Percentiles rank a stretch among this genome's conserved stretches.
Evolutionary conservation across 2,329 filamentous ascomycete genomes (phyloP).

Genomic region (Hypoxylon sp.): DNA sequence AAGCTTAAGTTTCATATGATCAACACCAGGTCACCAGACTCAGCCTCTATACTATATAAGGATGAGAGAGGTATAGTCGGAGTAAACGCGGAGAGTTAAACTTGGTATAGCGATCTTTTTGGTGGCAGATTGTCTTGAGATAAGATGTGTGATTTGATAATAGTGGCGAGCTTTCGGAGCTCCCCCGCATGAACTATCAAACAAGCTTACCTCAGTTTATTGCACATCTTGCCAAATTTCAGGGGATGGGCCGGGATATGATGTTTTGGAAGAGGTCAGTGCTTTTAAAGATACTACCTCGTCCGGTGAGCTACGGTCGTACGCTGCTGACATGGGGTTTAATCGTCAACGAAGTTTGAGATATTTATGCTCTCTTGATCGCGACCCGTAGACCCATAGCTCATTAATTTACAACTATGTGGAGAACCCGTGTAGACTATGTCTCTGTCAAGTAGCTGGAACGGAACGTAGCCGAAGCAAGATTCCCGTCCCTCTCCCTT

Average conservation of each 20-base stretch:
- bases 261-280: conserved; percentile 28
- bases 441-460: conserved; percentile 26
- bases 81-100: conserved; percentile 30
- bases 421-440: conserved; percentile 30
- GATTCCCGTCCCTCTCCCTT: conserved; percentile 29
- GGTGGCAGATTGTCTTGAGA: conserved; percentile 19
- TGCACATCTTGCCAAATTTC: conserved; percentile 29
- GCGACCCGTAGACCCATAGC: conserved; percentile 13
- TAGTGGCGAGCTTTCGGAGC: conserved; percentile 29
- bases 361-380: conserved; percentile 23
- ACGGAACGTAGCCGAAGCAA: conserved; percentile 41
- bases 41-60: conserved; percentile 20
- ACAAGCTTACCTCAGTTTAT: conserved; percentile 23
- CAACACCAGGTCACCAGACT: conserved; percentile 36
- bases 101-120: conserved; percentile 5
- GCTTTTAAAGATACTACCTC: conserved; percentile 30
- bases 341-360: conserved; percentile 26
- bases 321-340: conserved; percentile 14
- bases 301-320: conserved; percentile 14
- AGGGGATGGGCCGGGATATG: conserved; percentile 15
- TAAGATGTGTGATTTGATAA: conserved; percentile 30
- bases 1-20: conserved; percentile 31
- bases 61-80: conserved; percentile 15
- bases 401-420: conserved; percentile 17
- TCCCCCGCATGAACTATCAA: conserved; percentile 36